phyloP scores from a whole-genome alignment of 192 early-diverging fungal species.

The Coemansia sp. region DNA sequence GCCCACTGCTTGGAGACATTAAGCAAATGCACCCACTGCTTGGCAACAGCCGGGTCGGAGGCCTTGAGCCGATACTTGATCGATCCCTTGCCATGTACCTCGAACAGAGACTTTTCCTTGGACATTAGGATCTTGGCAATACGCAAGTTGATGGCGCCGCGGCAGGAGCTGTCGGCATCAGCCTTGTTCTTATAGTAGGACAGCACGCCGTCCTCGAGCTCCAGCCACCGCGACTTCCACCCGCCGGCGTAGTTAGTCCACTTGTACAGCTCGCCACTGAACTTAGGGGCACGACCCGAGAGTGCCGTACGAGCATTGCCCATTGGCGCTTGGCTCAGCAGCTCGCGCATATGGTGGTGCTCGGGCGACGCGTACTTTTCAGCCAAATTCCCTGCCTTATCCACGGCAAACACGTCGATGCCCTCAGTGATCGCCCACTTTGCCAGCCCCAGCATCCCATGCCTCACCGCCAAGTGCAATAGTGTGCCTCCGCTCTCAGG shows the following conservation, averaged over 20 bases:
- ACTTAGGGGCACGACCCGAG: slow-evolving; percentile 59
- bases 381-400: slow-evolving; percentile 60
- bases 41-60: slow-evolving; percentile 65
- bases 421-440: slow-evolving; percentile 71
- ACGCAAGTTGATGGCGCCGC: slow-evolving; percentile 75
- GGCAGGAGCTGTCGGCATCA: slow-evolving; percentile 72
- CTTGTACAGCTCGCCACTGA: slow-evolving; percentile 62
- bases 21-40: slow-evolving; percentile 78
- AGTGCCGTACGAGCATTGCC: slow-evolving; percentile 54
- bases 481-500: slow-evolving; percentile 61
- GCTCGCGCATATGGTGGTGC: slow-evolving; percentile 54
- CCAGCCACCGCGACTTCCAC: slow-evolving; percentile 79
- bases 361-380: slow-evolving; percentile 33
- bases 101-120: slow-evolving; percentile 71
- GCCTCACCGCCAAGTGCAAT: slow-evolving; percentile 66
- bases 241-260: slow-evolving; percentile 87
- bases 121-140: slow-evolving; percentile 66
- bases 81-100: slow-evolving; percentile 74
- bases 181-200: slow-evolving; percentile 80
- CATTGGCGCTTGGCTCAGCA: slow-evolving; percentile 56
- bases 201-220: slow-evolving; percentile 74
- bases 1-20: slow-evolving; percentile 76
- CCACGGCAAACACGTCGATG: slow-evolving; percentile 69
- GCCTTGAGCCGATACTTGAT: slow-evolving; percentile 72
- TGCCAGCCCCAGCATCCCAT: slow-evolving; percentile 64